Evolutionary conservation across 352 stramenopile species (phyloP), one percentile per base, ranked within the genome.

Genomic region (Globisporangium paddicum): DNA sequence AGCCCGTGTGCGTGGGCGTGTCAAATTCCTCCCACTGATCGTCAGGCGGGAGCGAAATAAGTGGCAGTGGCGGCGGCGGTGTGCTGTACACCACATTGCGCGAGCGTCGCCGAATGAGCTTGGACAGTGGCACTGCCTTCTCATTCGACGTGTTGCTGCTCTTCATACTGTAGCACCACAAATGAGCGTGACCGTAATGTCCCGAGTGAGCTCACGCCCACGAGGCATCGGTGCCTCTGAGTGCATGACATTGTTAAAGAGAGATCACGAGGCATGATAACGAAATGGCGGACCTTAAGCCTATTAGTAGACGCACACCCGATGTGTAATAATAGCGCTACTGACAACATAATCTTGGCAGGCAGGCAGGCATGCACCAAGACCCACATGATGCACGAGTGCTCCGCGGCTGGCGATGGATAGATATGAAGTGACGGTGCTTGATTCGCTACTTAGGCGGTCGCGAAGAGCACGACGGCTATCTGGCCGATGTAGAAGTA

Each of bases 401-500:
- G 8, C 42, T 9, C 41, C 40, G 13, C 13, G 18, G 14, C 40
- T 25, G 10, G 18, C n/a, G 6, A 34, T 32, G 23, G 44, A 11
- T 41, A 10, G 9, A 14, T 18, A 10, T 51, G 21, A 23, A n/a
- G 6, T 18, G 2, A 7, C 10, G 26, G 18, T 18, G n/a, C n/a
- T n/a, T n/a, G n/a, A n/a, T n/a, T n/a, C n/a, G n/a, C n/a, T 8
- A 26, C 55, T 74, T 67, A 92, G 1, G 80, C 83, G 8, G 82
- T 96, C 21, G 85, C 87, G 49, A 98, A 98, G 23, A 98, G 77
- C 55, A 96, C 96, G 48, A 98, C 77, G 26, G 90, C 93, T 72
- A 95, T 96, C 68, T 98, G 93, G 19, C 93, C 93, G 46, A 98
- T 90, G 85, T 98, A 98, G 62, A 98, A 98, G 77, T 98, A 98